Percentiles rank a stretch among this genome's conserved stretches.
Evolutionary conservation across 176 grass and related monocot species (phyloP).

Genomic region (Hyparrhenia diplandra): DNA sequence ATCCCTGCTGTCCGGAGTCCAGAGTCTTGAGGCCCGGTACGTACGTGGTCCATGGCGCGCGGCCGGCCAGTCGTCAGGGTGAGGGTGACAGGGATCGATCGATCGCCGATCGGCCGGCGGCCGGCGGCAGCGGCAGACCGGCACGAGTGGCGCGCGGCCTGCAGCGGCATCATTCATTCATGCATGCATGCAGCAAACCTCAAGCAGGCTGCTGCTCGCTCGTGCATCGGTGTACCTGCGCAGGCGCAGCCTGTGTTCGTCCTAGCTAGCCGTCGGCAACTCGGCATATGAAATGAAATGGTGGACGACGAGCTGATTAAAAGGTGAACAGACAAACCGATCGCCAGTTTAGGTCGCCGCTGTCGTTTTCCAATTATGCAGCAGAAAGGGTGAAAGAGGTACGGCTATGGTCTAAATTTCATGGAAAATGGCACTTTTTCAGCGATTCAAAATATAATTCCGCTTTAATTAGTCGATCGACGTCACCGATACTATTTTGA

Average conservation of each 20-base stretch:
- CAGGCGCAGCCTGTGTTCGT: too few species aligned
- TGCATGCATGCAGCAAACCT: too few species aligned
- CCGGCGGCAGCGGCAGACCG: too few species aligned
- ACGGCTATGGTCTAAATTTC: not conserved
- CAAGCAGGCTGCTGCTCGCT: not conserved
- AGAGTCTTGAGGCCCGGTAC: not conserved
- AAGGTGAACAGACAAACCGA: too few species aligned
- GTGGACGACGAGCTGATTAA: not conserved
- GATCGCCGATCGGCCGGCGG: not conserved
- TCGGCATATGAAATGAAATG: not conserved
- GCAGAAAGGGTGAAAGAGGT: not conserved
- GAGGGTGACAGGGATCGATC: not conserved
- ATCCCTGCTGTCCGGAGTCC: not conserved
- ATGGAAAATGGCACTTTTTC: not conserved
- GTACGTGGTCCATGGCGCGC: not conserved
- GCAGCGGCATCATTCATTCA: too few species aligned
- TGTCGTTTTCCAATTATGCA: constrained; percentile 14
- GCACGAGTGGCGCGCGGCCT: too few species aligned
- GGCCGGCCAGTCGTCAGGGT: too few species aligned
- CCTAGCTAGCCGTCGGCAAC: not conserved
- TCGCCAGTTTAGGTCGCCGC: not conserved
- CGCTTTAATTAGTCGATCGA: constrained; percentile 13
- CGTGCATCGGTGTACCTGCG: not conserved
- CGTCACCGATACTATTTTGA: not conserved
- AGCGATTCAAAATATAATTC: not conserved